Conservation (phyloP, 225 moss, liverwort and hornwort species). For the Climacium dendroides region DNA sequence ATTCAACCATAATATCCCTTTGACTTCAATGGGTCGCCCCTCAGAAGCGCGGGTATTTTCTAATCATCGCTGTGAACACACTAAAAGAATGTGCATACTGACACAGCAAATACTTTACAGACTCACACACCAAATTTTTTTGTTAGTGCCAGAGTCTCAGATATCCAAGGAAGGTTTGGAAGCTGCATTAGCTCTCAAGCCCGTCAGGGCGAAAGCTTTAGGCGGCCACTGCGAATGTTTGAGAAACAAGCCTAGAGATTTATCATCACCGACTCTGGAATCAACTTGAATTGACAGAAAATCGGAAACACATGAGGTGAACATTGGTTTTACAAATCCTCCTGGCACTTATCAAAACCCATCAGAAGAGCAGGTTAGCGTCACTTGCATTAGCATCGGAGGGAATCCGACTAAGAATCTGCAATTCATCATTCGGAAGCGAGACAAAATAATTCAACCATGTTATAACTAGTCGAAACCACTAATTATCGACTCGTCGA, state of each 20-base stretch:
- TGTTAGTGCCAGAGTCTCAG: slow-evolving; percentile 9
- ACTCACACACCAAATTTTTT: too few relatives aligned
- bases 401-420: slow-evolving; percentile 11
- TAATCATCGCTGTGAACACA: slow-evolving; percentile 14
- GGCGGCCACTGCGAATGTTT: slow-evolving; percentile 96
- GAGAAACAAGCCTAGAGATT: slow-evolving; percentile 56
- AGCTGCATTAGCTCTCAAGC: slow-evolving; percentile 38
- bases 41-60: slow-evolving; percentile 36
- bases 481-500: not conserved
- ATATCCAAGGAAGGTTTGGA: slow-evolving; percentile 45
- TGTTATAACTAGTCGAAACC: too few relatives aligned
- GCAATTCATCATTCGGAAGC: not conserved
- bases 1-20: slow-evolving; percentile 26
- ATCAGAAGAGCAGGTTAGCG: slow-evolving; percentile 7
- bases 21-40: not conserved
- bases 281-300: not conserved
- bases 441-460: not conserved
- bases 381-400: slow-evolving; percentile 12
- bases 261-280: slow-evolving; percentile 19
- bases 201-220: slow-evolving; percentile 25
- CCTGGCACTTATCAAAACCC: not conserved
- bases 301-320: too few relatives aligned
- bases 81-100: too few relatives aligned
- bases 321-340: too few relatives aligned
- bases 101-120: too few relatives aligned